phyloP scores from a whole-genome alignment of 768 basidiomycete genomes.

The Mycena galericulata region DNA sequence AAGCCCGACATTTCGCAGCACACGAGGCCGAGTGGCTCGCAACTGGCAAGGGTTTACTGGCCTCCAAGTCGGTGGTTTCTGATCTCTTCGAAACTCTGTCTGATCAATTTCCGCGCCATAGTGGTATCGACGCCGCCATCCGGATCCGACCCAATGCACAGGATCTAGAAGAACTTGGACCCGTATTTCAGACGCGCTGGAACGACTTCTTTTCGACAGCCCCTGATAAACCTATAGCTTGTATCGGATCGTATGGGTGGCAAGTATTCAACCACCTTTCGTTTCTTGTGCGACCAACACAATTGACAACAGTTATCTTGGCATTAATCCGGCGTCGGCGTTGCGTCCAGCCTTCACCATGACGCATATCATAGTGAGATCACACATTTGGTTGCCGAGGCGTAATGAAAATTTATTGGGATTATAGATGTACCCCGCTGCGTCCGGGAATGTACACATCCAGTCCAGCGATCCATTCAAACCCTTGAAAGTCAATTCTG shows the following conservation, averaged over 20 bases:
- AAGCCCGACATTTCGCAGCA: background rate
- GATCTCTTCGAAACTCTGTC: slow-evolving; percentile 4
- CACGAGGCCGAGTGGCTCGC: slow-evolving; percentile 6
- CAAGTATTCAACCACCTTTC: background rate
- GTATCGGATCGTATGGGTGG: slow-evolving; percentile 52
- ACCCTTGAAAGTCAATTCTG: slow-evolving; percentile 45
- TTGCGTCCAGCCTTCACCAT: slow-evolving; percentile 41
- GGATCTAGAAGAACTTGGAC: slow-evolving; percentile 62
- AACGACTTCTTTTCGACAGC: slow-evolving; percentile 57
- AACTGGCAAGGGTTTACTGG: slow-evolving; percentile 2
- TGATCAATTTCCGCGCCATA: slow-evolving; percentile 33
- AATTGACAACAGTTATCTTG: slow-evolving; percentile 48
- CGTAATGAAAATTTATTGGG: no score
- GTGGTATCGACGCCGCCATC: slow-evolving; percentile 64
- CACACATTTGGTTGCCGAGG: no score
- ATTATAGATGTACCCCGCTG: slow-evolving; percentile 47
- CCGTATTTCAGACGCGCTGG: slow-evolving; percentile 62
- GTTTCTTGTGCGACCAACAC: background rate
- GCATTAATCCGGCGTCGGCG: background rate
- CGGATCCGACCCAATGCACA: slow-evolving; percentile 62
- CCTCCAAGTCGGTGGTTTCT: background rate
- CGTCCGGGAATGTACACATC: slow-evolving; percentile 52
- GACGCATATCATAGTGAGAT: slow-evolving; percentile 47
- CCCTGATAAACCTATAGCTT: slow-evolving; percentile 65
- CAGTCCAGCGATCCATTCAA: slow-evolving; percentile 45